Conservation (phyloP, 2,329 filamentous ascomycete species). For the Epichloe uncinata region DNA sequence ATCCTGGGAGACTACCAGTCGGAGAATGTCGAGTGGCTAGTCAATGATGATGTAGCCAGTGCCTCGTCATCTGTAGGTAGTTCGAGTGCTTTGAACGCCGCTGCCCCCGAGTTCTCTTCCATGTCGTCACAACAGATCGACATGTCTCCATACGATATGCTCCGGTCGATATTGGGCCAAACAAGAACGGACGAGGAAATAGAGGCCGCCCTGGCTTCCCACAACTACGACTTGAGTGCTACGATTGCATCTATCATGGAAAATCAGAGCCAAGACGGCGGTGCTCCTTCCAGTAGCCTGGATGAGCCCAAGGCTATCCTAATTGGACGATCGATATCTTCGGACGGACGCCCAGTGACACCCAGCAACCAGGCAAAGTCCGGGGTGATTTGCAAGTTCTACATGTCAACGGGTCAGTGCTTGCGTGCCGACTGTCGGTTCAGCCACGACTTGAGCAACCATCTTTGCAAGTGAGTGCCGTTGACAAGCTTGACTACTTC, state of each 20-base stretch:
- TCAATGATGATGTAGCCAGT: constrained; percentile 75
- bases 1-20: constrained; percentile 83
- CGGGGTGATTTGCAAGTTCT: constrained; percentile 93
- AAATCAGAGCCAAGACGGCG: constrained; percentile 35
- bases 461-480: constrained; percentile 88
- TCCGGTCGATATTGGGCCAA: constrained; percentile 85
- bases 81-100: constrained; percentile 60
- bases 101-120: constrained; percentile 63
- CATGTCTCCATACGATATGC: constrained; percentile 97
- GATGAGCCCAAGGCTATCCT: constrained; percentile 55
- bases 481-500: neutral
- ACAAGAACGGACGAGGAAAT: constrained; percentile 88
- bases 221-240: constrained; percentile 86
- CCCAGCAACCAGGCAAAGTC: constrained; percentile 67
- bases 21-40: constrained; percentile 94
- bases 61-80: constrained; percentile 61
- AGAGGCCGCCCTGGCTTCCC: constrained; percentile 73
- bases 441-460: constrained; percentile 88
- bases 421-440: constrained; percentile 92
- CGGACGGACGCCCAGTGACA: constrained; percentile 61
- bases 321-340: constrained; percentile 80
- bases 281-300: constrained; percentile 19
- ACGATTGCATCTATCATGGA: constrained; percentile 87
- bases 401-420: constrained; percentile 88
- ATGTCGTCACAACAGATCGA: constrained; percentile 56